phyloP scores from a whole-genome alignment of 2,329 filamentous ascomycete species.

The Alternaria hordeiaustralica region DNA sequence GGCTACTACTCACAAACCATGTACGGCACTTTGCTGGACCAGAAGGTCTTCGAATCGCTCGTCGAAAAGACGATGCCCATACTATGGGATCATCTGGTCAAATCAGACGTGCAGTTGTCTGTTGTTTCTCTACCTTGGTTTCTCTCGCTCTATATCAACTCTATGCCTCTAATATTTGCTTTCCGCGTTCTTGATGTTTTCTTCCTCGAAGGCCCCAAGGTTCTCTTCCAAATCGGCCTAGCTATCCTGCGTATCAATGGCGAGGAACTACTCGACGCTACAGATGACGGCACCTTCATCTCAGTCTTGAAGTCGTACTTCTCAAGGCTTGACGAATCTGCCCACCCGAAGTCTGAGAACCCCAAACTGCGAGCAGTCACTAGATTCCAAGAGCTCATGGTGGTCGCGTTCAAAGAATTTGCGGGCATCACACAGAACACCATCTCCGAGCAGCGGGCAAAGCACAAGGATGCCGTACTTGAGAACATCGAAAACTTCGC shows the following conservation, averaged over 20 bases:
- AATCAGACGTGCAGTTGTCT: conserved; percentile 94
- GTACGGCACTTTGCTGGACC: conserved; percentile 96
- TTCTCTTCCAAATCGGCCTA: conserved; percentile 93
- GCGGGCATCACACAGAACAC: conserved; percentile 92
- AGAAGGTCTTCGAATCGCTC: conserved; percentile 95
- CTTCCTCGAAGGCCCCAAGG: conserved; percentile 96
- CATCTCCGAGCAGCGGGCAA: conserved; percentile 85
- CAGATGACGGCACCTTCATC: conserved; percentile 96
- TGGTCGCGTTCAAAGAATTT: conserved; percentile 98
- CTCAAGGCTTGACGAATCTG: conserved; percentile 88
- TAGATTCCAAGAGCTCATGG: conserved; percentile 97
- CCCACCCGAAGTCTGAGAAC: conserved; percentile 94
- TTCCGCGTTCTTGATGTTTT: conserved; percentile 97
- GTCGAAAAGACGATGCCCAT: conserved; percentile 99
- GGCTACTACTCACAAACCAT: conserved; percentile 99
- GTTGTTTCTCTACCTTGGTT: conserved; percentile 99
- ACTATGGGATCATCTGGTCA: conserved; percentile 96
- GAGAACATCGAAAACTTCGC: conserved; percentile 97
- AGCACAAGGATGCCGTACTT: conserved; percentile 92
- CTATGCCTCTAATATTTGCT: conserved; percentile 97
- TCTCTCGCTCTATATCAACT: conserved; percentile 97
- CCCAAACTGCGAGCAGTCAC: conserved; percentile 93
- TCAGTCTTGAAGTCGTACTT: conserved; percentile 96
- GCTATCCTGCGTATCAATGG: conserved; percentile 98
- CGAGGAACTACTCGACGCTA: conserved; percentile 89